Percentiles rank a stretch among this genome's conserved stretches.
These are phyloP conservation scores for Phoma herbarum DNA, from an alignment of 2,329 filamentous ascomycete genomes.

Conservation along the genomic window DNA sequence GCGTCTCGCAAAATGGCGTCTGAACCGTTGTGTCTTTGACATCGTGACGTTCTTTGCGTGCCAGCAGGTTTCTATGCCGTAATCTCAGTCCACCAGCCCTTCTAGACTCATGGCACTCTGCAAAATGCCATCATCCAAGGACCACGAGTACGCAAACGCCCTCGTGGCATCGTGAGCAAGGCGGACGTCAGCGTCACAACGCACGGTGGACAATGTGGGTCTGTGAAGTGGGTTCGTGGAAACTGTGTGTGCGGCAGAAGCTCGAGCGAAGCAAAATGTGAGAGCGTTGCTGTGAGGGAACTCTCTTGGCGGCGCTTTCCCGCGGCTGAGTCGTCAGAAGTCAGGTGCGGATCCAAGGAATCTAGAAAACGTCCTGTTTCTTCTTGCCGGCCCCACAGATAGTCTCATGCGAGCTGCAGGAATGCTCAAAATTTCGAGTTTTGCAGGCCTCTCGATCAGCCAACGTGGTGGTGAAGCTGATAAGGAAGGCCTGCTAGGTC, in stretches of 20 bases:
- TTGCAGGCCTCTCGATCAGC: slow-evolving; percentile 20
- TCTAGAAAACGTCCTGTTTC: slow-evolving; percentile 37
- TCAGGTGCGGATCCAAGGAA: slow-evolving; percentile 35
- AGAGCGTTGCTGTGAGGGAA: slow-evolving; percentile 30
- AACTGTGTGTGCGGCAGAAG: slow-evolving; percentile 24
- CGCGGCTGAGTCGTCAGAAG: slow-evolving; percentile 32
- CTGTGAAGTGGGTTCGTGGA: slow-evolving; percentile 18
- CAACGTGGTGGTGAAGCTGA: slow-evolving; percentile 28
- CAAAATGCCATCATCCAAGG: slow-evolving; percentile 35
- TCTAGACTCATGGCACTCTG: slow-evolving; percentile 20
- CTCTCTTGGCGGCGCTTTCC: slow-evolving; percentile 37
- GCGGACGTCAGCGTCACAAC: slow-evolving; percentile 12
- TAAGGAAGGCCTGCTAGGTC: slow-evolving; percentile 1
- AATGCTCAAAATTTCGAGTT: slow-evolving; percentile 17
- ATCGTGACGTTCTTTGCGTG: slow-evolving; percentile 39
- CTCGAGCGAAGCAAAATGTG: slow-evolving; percentile 18
- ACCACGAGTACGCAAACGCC: slow-evolving; percentile 4
- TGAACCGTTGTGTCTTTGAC: slow-evolving; percentile 27
- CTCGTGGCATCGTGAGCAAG: slow-evolving; percentile 14
- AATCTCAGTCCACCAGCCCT: slow-evolving; percentile 27
- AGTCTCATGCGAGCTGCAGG: slow-evolving; percentile 26
- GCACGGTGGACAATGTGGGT: slow-evolving; percentile 26
- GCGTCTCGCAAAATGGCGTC: slow-evolving; percentile 28
- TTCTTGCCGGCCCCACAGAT: slow-evolving; percentile 35
- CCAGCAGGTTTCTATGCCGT: slow-evolving; percentile 27